These are phyloP conservation scores for Nevesoporus exiguus DNA, from an alignment of 768 basidiomycete genomes.

Conservation along the genomic window DNA sequence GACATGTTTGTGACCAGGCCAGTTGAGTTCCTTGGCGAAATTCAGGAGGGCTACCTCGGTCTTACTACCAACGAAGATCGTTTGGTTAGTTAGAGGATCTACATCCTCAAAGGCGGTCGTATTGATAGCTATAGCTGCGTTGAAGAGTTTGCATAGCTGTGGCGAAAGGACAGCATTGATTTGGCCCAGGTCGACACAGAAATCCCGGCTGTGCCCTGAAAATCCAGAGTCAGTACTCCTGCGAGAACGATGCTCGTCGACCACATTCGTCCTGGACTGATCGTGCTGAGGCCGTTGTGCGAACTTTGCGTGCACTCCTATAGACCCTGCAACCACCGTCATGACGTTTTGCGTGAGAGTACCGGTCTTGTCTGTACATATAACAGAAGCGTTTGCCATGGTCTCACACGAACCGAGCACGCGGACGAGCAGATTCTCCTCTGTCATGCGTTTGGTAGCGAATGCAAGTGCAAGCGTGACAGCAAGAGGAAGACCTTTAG, in stretches of 20 bases:
- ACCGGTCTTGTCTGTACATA: slow-evolving; percentile 96
- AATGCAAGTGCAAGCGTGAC: slow-evolving; percentile 96
- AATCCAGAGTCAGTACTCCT: slow-evolving; percentile 29
- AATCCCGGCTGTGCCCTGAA: slow-evolving; percentile 59
- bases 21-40: slow-evolving; percentile 78
- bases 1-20: slow-evolving; percentile 66
- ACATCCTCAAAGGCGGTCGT: slow-evolving; percentile 91
- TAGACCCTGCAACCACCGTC: slow-evolving; percentile 93
- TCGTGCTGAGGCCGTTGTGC: slow-evolving; percentile 76
- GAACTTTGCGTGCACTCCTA: slow-evolving; percentile 94
- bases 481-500: slow-evolving; percentile 82
- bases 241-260: slow-evolving; percentile 41
- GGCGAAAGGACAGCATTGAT: slow-evolving; percentile 64
- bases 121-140: slow-evolving; percentile 85
- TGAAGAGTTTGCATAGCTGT: slow-evolving; percentile 63
- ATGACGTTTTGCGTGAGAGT: slow-evolving; percentile 95
- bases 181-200: slow-evolving; percentile 77
- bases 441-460: slow-evolving; percentile 97
- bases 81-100: slow-evolving; percentile 55
- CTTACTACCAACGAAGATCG: slow-evolving; percentile 84
- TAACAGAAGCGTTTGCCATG: slow-evolving; percentile 96
- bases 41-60: slow-evolving; percentile 90
- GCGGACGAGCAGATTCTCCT: slow-evolving; percentile 91
- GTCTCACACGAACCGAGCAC: slow-evolving; percentile 97
- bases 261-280: slow-evolving; percentile 65